These are phyloP conservation scores for Clausena lansium DNA, from an alignment of 345 rosid species.

Conservation along the genomic window DNA sequence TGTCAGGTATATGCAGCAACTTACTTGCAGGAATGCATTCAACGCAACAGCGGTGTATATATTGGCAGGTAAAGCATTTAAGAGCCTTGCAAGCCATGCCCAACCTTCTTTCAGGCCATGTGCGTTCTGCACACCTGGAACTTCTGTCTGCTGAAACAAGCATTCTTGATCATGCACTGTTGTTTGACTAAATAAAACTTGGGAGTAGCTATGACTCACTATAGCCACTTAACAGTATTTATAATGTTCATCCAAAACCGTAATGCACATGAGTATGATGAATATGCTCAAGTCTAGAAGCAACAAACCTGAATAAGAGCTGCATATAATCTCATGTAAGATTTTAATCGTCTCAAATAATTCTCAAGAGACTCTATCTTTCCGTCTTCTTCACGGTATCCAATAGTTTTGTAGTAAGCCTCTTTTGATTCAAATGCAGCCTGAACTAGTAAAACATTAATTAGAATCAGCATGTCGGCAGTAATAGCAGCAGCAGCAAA, in stretches of 20 bases:
- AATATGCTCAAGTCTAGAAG: not conserved
- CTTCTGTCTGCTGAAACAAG: slow-evolving; percentile 58
- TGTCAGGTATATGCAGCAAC: slow-evolving; percentile 11
- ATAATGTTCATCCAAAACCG: not conserved
- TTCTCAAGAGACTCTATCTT: slow-evolving; percentile 41
- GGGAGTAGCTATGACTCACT: not conserved
- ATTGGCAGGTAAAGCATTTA: slow-evolving; percentile 57
- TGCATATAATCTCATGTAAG: slow-evolving; percentile 79
- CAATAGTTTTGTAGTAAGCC: slow-evolving; percentile 54
- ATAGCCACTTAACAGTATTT: not conserved
- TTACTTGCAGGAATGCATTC: slow-evolving; percentile 69
- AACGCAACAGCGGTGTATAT: slow-evolving; percentile 70
- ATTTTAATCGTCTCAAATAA: slow-evolving; percentile 54
- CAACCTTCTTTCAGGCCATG: slow-evolving; percentile 52
- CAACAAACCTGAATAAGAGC: slow-evolving; percentile 83
- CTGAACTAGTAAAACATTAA: slow-evolving; percentile 37
- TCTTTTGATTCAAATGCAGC: slow-evolving; percentile 58
- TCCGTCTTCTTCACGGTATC: slow-evolving; percentile 48
- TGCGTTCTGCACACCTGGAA: slow-evolving; percentile 42
- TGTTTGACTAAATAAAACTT: not conserved
- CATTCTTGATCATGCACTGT: slow-evolving; percentile 12
- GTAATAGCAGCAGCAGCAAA: not conserved
- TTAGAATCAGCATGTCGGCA: slow-evolving; percentile 13
- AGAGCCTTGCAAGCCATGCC: slow-evolving; percentile 21
- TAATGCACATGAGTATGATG: not conserved